Conservation (phyloP, 1,284 basidiomycete genomes). For the Ganoderma lucidum region DNA sequence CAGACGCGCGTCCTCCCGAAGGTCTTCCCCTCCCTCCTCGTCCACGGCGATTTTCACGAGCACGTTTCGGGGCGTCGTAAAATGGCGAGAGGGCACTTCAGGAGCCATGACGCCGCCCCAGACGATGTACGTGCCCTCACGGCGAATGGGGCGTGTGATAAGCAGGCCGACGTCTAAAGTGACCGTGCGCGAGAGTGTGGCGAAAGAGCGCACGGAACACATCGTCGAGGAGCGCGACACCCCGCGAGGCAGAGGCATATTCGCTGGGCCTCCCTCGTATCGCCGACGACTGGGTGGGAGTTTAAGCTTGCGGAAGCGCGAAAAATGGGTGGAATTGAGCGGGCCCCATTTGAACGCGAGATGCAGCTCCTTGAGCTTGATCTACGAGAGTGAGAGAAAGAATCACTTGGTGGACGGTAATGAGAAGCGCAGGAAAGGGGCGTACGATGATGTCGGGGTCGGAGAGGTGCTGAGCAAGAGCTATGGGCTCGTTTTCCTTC, state of each 20-base stretch:
- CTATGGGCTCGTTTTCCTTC: conserved; percentile 19
- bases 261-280: conserved; percentile 1
- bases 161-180: conserved; percentile 29
- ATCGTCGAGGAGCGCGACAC: conserved; percentile 29
- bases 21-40: conserved; percentile 33
- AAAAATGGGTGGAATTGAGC: conserved; percentile 25
- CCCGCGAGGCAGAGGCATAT: conserved; percentile 2
- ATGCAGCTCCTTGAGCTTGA: conserved; percentile 31
- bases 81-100: conserved; percentile 14
- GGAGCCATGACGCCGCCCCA: conserved; percentile 32
- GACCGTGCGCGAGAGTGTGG: conserved; percentile 20
- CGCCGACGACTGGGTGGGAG: conserved; percentile 6
- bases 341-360: conserved; percentile 32
- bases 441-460: conserved; percentile 25
- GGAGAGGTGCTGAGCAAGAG: conserved; percentile 22
- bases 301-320: conserved; percentile 27
- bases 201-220: conserved; percentile 21
- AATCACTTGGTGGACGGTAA: neutral
- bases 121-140: conserved; percentile 33
- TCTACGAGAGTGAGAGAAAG: conserved; percentile 6
- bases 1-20: conserved; percentile 30
- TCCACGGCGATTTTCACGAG: conserved; percentile 33
- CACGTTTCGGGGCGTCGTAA: conserved; percentile 24
- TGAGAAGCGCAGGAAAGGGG: neutral
- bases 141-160: conserved; percentile 30